Evolutionary conservation across 441 rosid genomes (phyloP), one percentile per base, ranked within the genome.

Genomic region (Hura crepitans): DNA sequence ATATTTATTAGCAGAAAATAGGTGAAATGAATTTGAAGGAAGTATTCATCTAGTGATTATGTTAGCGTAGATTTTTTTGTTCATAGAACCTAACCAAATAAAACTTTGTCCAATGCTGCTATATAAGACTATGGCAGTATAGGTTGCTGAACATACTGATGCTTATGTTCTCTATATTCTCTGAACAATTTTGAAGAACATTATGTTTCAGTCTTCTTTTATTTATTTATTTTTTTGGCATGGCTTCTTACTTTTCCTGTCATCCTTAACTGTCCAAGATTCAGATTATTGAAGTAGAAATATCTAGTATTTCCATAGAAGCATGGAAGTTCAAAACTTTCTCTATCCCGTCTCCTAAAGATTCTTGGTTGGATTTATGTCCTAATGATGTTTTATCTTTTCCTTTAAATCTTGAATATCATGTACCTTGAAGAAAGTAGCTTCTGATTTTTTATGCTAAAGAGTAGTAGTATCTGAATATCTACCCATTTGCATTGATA

Each of bases 251-350:
- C 42, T 7, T 15, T 68, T 18, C 72, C 28, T 27, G n/a, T 17
- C 13, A 11, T 23, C 27, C 51, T 54, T 55, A 33, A 54, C 27
- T 8, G 45, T 37, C 15, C 25, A 43, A 43, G 17, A 2, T 27
- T 68, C 64, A 7, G 43, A 42, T 68, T 27, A 57, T n/a, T 43
- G 71, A 46, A 56, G 30, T 45, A 2, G 53, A 57, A 63, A 68
- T 25, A 30, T 42, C 20, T 45, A 56, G 11, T 56, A 33, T 57
- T 57, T 27, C 51, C 59, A 23, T 11, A 68, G 22, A 42, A 57
- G 15, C 43, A 27, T 39, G 17, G 27, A 55, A 6, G 27, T 0
- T n/a, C 3, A 2, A 22, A 39, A 23, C 13, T 22, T 13, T 33
- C 37, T 54, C 25, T 5, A 2, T 8, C 54, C 39, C 17, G 15